Percentiles rank a stretch among this genome's conserved stretches.
These are phyloP conservation scores for Fusarium pseudocircinatum DNA, from an alignment of 2,329 filamentous ascomycete species.

Conservation along the genomic window DNA sequence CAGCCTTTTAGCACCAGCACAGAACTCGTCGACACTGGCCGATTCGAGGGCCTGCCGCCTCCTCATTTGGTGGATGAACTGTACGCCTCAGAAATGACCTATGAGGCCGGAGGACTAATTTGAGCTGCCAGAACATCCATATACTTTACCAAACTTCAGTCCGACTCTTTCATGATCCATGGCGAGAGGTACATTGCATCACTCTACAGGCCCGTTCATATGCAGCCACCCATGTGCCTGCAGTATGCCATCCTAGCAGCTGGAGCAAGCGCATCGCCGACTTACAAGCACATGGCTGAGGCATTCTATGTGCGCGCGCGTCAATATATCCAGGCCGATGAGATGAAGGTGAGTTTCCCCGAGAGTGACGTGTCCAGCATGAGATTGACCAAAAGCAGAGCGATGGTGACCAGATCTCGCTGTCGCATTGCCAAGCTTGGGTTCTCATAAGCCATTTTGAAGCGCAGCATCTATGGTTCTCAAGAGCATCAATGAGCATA, in stretches of 20 bases:
- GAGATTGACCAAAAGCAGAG: conserved; percentile 55
- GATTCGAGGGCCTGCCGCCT: conserved; percentile 26
- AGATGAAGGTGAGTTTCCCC: conserved; percentile 69
- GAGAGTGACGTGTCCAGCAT: conserved; percentile 51
- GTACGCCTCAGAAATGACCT: neutral
- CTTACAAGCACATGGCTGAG: conserved; percentile 73
- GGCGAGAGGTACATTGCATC: conserved; percentile 75
- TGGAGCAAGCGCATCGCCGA: conserved; percentile 74
- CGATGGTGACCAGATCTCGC: conserved; percentile 58
- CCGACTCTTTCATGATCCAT: conserved; percentile 78
- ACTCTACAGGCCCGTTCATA: conserved; percentile 73
- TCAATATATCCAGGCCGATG: conserved; percentile 82
- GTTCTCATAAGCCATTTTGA: conserved; percentile 76
- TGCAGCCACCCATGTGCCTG: conserved; percentile 80
- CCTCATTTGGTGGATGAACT: conserved; percentile 27
- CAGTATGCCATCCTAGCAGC: conserved; percentile 85
- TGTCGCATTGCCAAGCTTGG: conserved; percentile 77
- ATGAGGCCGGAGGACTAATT: fast-evolving
- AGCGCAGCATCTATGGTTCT: conserved; percentile 83
- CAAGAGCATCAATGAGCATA: conserved; percentile 80
- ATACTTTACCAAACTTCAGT: conserved; percentile 79
- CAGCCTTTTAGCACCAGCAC: neutral
- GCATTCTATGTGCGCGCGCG: conserved; percentile 83
- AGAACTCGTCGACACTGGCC: conserved; percentile 31
- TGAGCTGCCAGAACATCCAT: neutral